Percentiles rank a stretch among this genome's conserved stretches.
Evolutionary conservation across 1,284 basidiomycete species (phyloP).

Genomic region (Cryptococcus hybrid): DNA sequence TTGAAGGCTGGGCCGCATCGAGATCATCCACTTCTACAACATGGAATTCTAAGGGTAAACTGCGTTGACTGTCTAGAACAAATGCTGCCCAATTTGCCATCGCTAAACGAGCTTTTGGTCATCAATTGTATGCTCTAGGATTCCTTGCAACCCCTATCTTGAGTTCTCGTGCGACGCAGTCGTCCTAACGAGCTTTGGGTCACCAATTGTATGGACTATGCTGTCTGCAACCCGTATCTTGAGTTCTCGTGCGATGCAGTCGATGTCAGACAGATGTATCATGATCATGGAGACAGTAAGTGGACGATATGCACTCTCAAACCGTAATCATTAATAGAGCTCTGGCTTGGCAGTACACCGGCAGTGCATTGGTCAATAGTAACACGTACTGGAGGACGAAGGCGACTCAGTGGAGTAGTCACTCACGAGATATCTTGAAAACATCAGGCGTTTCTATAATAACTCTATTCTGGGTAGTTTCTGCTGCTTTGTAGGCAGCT

Average conservation of each 20-base stretch:
- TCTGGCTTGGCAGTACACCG: conserved; percentile 94
- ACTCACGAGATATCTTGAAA: conserved; percentile 96
- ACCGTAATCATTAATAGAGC: conserved; percentile 50
- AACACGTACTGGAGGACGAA: conserved; percentile 82
- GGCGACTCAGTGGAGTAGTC: conserved; percentile 94
- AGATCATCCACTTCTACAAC: conserved; percentile 74
- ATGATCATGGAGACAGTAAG: conserved; percentile 91
- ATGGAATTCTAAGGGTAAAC: conserved; percentile 85
- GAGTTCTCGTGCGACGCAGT: conserved; percentile 94
- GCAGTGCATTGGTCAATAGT: conserved; percentile 94
- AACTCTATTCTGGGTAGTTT: conserved; percentile 75
- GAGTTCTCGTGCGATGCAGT: conserved; percentile 94
- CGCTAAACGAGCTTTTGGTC: conserved; percentile 90
- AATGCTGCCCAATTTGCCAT: conserved; percentile 99
- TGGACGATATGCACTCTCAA: conserved; percentile 4
- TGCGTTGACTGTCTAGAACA: conserved; percentile 95
- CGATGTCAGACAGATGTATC: conserved; percentile 99
- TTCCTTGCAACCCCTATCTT: conserved; percentile 75
- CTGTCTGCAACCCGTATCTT: conserved; percentile 71
- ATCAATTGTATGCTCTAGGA: conserved; percentile 94
- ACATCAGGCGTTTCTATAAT: conserved; percentile 91
- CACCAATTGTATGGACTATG: conserved; percentile 96
- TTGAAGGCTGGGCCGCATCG: conserved; percentile 57
- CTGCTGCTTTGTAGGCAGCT: not conserved
- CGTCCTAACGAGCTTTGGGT: conserved; percentile 91